Evolutionary conservation across 257 asterid genomes (phyloP).

Genomic region (Solanum chmielewskii): DNA sequence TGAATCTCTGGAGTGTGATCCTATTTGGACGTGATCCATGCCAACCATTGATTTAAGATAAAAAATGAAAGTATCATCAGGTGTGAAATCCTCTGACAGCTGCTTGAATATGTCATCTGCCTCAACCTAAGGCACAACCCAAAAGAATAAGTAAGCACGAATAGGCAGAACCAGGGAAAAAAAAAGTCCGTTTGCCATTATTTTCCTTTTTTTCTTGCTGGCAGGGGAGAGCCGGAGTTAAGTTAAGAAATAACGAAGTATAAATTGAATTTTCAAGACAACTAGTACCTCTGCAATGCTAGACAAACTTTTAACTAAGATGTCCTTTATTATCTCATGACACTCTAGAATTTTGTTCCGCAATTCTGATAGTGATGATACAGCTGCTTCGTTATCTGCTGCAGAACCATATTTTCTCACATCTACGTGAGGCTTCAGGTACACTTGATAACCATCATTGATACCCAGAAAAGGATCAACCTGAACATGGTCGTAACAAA

Average conservation of each 20-base stretch:
- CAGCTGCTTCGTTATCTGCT: slow-evolving; percentile 62
- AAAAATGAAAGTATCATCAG: slow-evolving; percentile 78
- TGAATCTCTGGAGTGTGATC: slow-evolving; percentile 50
- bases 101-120: slow-evolving; percentile 52
- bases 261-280: not conserved
- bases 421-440: slow-evolving; percentile 51
- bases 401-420: slow-evolving; percentile 47
- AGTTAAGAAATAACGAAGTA: not conserved
- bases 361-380: slow-evolving; percentile 37
- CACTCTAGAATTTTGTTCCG: slow-evolving; percentile 43
- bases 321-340: slow-evolving; percentile 28
- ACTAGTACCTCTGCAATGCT: slow-evolving; percentile 49
- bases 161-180: not conserved
- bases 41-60: slow-evolving; percentile 58
- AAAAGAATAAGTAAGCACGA: slow-evolving; percentile 3
- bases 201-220: not conserved
- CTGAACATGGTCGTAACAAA: slow-evolving; percentile 16
- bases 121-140: slow-evolving; percentile 31
- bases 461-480: slow-evolving; percentile 84
- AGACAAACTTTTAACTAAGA: slow-evolving; percentile 45
- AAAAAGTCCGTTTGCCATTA: not conserved
- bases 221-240: not conserved
- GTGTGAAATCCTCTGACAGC: slow-evolving; percentile 66
- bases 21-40: slow-evolving; percentile 43
- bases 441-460: slow-evolving; percentile 68